Evolutionary conservation across 2,329 filamentous ascomycete species (phyloP).

Genomic region (Cytospora schulzeri): DNA sequence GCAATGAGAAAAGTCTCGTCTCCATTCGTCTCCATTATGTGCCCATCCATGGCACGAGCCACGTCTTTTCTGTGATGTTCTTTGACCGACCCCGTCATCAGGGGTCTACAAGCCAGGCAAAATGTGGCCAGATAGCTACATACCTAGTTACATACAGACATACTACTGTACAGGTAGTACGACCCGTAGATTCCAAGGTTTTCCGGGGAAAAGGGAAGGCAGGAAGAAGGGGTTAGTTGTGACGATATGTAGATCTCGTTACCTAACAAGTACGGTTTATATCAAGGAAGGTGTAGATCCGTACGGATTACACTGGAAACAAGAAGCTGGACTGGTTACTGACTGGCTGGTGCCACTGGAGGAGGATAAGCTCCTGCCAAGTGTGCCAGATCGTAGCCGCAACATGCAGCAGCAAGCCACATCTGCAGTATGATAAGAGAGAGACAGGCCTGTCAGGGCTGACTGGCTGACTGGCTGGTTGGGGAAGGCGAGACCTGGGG

Average conservation of each 20-base stretch:
- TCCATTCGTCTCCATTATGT: slow-evolving; percentile 13
- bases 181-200: not conserved
- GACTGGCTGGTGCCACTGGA: no score
- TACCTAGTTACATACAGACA: no score
- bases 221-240: not conserved
- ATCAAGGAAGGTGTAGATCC: not conserved
- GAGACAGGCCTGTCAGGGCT: no score
- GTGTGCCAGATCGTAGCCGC: no score
- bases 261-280: not conserved
- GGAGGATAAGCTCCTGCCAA: no score
- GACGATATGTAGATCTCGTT: not conserved
- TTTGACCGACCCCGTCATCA: slow-evolving; percentile 7
- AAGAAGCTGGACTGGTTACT: not conserved
- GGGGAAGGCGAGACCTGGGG: no score
- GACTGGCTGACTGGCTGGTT: no score
- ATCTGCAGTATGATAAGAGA: no score
- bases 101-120: slow-evolving; percentile 1
- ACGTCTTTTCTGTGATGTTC: slow-evolving; percentile 3
- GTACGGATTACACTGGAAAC: not conserved
- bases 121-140: not conserved
- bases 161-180: no score
- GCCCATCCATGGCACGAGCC: slow-evolving; percentile 10
- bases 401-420: no score
- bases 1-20: slow-evolving; percentile 15
- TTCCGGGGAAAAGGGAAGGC: not conserved